Evolutionary conservation across 2,329 filamentous ascomycete genomes (phyloP), one percentile per base, ranked within the genome.

Genomic region (Trichoderma simmonsii): DNA sequence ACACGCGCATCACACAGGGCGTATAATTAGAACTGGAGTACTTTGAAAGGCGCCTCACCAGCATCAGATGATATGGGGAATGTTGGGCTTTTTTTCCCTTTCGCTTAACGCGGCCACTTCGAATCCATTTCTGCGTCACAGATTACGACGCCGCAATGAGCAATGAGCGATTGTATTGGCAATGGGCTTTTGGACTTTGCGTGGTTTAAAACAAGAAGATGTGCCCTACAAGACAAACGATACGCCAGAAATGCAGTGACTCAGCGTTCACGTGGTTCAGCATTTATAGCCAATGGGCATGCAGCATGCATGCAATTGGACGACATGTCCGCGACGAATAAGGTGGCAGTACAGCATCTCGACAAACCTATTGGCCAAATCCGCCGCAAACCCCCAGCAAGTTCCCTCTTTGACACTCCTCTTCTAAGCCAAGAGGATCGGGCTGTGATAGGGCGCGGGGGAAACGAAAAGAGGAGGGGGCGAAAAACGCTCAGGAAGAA

Each of bases 1-100:
- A 70, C 67, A 61, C 39, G 57, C n/a, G 39, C 36, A 70, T 70
- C 67, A 62, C 67, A 70, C 21, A 36, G 57, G 57, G 56, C n/a
- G 57, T 70, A 70, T 48, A 59, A 43, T 66, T 36, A 56, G 30
- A 54, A 61, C 43, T 21, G 26, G 32, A 14, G 24, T 21, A 12
- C n/a, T 32, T n/a, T 34, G n/a, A 32, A 34, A 34, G 57, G 57
- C 18, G 26, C 54, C n/a, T 60, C 57, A 24, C 36, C 6, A 54
- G 48, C 48, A 54, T 24, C 48, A 24, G 48, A 54, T 14, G 48
- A 54, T 54, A 54, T 24, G 48, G 48, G 48, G 48, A 24, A 54
- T 6, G 48, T 9, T 54, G 48, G 48, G 9, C n/a, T 11, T 54
- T 54, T 18, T 43, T 18, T 18, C 39, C 48, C 48, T 24, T 54